Evolutionary conservation across 495 filamentous ascomycete genomes (phyloP).

Genomic region (Thermothielavioides terrestris): DNA sequence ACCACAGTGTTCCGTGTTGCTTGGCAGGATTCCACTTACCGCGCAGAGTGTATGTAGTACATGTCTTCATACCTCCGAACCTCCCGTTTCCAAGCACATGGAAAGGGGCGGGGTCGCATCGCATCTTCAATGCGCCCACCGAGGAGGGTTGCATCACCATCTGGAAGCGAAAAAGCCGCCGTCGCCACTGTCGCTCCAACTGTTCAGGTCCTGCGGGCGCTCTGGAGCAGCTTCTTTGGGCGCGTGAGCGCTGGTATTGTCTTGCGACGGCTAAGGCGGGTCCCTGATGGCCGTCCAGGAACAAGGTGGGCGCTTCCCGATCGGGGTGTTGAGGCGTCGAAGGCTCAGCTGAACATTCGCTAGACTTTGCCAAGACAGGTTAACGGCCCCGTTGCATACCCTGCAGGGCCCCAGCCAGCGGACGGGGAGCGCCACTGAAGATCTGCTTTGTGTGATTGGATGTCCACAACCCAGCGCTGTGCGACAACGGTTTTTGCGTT

Average conservation of each 20-base stretch:
- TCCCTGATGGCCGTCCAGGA: not conserved
- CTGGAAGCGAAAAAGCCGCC: no score
- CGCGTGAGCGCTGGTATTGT: constrained; percentile 1
- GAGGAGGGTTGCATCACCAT: not conserved
- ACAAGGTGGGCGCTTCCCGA: constrained; percentile 8
- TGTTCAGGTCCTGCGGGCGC: no score
- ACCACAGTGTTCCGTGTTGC: no score
- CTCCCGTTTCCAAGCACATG: not conserved
- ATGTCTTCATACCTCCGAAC: no score
- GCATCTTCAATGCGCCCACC: not conserved
- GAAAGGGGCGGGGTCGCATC: constrained; percentile 2
- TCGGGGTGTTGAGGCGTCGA: constrained; percentile 21
- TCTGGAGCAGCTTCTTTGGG: no score
- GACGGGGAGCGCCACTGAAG: constrained; percentile 23
- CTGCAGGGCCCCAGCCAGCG: constrained; percentile 3
- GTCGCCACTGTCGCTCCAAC: no score
- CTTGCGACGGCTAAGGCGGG: not conserved
- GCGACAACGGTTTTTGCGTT: constrained; percentile 35
- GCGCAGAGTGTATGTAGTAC: constrained; percentile 7
- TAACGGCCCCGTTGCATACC: constrained; percentile 9
- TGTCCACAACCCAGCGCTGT: constrained; percentile 28
- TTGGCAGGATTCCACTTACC: constrained; percentile 4
- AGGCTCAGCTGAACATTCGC: constrained; percentile 30
- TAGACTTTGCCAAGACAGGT: constrained; percentile 26
- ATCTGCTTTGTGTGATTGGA: constrained; percentile 20